Conservation (phyloP, 2,329 filamentous ascomycete genomes). For the Aureobasidium uvarum region DNA sequence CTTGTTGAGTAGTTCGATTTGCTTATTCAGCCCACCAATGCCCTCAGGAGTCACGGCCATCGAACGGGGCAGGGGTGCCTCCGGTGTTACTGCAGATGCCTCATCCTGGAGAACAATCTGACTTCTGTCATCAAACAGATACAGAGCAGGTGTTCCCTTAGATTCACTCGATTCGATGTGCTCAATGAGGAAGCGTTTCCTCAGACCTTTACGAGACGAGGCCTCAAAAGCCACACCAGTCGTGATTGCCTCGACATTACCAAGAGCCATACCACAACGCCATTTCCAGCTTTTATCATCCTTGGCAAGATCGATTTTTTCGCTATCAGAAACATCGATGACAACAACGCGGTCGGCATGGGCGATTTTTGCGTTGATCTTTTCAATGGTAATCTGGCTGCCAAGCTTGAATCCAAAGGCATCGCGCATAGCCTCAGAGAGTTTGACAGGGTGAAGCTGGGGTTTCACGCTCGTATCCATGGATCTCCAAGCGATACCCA, state of each 20-base stretch:
- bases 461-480: conserved; percentile 54
- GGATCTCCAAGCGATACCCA: conserved; percentile 63
- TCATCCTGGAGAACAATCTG: conserved; percentile 33
- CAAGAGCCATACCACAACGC: conserved; percentile 34
- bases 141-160: conserved; percentile 22
- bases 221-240: conserved; percentile 70
- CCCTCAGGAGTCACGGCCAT: conserved; percentile 44
- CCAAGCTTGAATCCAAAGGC: conserved; percentile 69
- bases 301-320: conserved; percentile 32
- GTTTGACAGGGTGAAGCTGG: conserved; percentile 68
- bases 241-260: conserved; percentile 65
- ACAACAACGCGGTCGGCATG: conserved; percentile 60
- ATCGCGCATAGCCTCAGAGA: conserved; percentile 69
- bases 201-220: conserved; percentile 55
- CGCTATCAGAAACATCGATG: conserved; percentile 51
- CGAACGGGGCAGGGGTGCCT: conserved; percentile 17
- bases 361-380: conserved; percentile 51
- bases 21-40: conserved; percentile 66
- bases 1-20: conserved; percentile 64
- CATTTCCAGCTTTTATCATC: conserved; percentile 41
- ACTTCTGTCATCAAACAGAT: conserved; percentile 32
- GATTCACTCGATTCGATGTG: conserved; percentile 49
- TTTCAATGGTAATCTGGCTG: conserved; percentile 64
- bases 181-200: conserved; percentile 60
- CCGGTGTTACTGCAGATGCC: conserved; percentile 26